A percentile compares a stretch with the other conserved stretches of the same genome.
phyloP scores from a whole-genome alignment of 2,329 filamentous ascomycete species.

The Massarina eburnea region DNA sequence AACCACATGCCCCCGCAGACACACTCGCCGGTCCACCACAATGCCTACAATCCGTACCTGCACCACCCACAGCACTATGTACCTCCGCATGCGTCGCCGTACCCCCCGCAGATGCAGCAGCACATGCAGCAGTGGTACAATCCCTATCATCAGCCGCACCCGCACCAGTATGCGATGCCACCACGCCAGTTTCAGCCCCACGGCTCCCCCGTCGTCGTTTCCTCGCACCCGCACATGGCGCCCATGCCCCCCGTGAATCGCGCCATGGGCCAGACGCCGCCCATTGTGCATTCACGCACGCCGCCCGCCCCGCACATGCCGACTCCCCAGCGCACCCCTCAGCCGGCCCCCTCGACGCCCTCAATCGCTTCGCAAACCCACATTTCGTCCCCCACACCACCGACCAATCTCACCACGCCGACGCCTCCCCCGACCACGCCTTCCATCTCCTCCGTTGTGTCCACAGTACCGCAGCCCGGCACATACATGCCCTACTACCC shows the following conservation, averaged over 20 bases:
- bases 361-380: slow-evolving; percentile 39
- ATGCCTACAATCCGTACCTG: slow-evolving; percentile 42
- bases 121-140: slow-evolving; percentile 44
- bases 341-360: slow-evolving; percentile 36
- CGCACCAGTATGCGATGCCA: slow-evolving; percentile 42
- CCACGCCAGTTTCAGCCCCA: slow-evolving; percentile 43
- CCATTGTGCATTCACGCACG: slow-evolving; percentile 39
- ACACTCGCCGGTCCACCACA: slow-evolving; percentile 43
- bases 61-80: slow-evolving; percentile 44
- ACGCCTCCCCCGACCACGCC: slow-evolving; percentile 30
- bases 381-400: slow-evolving; percentile 35
- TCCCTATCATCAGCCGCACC: slow-evolving; percentile 44
- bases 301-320: slow-evolving; percentile 35
- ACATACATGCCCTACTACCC: slow-evolving; percentile 52
- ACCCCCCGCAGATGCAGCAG: slow-evolving; percentile 40
- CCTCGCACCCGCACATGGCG: slow-evolving; percentile 48
- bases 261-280: slow-evolving; percentile 39
- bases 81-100: slow-evolving; percentile 41
- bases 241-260: slow-evolving; percentile 52
- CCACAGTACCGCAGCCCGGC: slow-evolving; percentile 22
- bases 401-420: slow-evolving; percentile 30
- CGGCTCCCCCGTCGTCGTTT: slow-evolving; percentile 49
- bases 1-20: slow-evolving; percentile 39
- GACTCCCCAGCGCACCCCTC: slow-evolving; percentile 35
- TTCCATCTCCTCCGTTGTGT: slow-evolving; percentile 21